A percentile compares a stretch with the other conserved stretches of the same genome.
These are phyloP conservation scores for Pseudozyma pruni DNA, from an alignment of 1,284 basidiomycete species.

Conservation along the genomic window DNA sequence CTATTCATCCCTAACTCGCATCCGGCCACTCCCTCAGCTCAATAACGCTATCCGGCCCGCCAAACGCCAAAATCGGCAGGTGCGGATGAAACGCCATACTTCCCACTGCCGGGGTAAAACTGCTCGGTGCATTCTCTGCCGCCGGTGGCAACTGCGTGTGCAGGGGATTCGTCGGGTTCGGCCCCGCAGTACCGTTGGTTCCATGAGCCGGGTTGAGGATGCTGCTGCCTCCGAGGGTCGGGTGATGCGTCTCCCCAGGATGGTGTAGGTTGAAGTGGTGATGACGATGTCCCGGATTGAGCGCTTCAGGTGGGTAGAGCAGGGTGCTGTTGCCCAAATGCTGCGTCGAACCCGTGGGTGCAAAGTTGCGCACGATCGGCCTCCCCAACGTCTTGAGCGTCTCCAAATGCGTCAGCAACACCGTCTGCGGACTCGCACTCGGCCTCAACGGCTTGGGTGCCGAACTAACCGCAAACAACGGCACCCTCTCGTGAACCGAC, in stretches of 20 bases:
- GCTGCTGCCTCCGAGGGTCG: background rate
- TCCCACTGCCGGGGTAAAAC: conserved; percentile 59
- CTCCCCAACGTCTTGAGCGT: conserved; percentile 33
- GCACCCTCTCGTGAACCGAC: conserved; percentile 85
- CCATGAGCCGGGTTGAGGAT: too few relatives aligned
- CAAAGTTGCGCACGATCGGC: conserved; percentile 44
- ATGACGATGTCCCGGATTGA: conserved; percentile 30
- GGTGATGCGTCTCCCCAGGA: conserved; percentile 8
- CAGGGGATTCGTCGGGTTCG: conserved; percentile 31
- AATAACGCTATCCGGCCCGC: conserved; percentile 55
- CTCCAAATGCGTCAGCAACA: conserved; percentile 51
- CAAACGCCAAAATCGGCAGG: conserved; percentile 59
- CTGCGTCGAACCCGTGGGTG: conserved; percentile 29
- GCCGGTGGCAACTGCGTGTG: conserved; percentile 40
- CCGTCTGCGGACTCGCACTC: conserved; percentile 34
- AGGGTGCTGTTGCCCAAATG: conserved; percentile 35
- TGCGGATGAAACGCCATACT: conserved; percentile 65
- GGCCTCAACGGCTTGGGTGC: conserved; percentile 39
- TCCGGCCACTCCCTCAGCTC: conserved; percentile 50
- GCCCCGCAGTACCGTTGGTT: background rate
- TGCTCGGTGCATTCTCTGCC: conserved; percentile 22
- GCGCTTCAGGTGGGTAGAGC: conserved; percentile 30
- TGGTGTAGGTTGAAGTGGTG: conserved; percentile 19
- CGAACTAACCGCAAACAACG: conserved; percentile 78
- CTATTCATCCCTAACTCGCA: too few relatives aligned